These are phyloP conservation scores for Mortierella sp. DNA, from an alignment of 371 early-diverging fungal genomes.

Conservation along the genomic window DNA sequence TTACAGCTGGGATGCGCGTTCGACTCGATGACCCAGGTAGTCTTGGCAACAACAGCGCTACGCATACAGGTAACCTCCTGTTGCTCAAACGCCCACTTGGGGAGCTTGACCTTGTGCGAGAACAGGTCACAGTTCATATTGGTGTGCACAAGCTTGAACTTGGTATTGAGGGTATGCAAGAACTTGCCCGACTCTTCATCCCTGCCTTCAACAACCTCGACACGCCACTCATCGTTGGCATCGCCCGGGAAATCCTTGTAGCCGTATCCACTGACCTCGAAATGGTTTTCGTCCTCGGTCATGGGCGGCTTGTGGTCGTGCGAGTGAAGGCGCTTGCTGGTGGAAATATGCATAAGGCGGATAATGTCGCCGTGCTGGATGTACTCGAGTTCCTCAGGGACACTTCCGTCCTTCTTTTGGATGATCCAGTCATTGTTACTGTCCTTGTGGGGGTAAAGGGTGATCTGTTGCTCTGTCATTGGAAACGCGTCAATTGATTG, in stretches of 20 bases:
- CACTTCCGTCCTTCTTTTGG: slow-evolving; percentile 62
- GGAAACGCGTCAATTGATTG: background rate
- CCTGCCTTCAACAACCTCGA: slow-evolving; percentile 71
- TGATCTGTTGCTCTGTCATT: slow-evolving; percentile 88
- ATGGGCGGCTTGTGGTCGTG: slow-evolving; percentile 91
- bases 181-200: slow-evolving; percentile 62
- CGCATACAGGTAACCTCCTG: slow-evolving; percentile 93
- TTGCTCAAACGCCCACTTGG: slow-evolving; percentile 97
- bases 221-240: slow-evolving; percentile 81
- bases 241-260: slow-evolving; percentile 65
- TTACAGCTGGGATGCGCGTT: slow-evolving; percentile 62
- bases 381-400: slow-evolving; percentile 61
- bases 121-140: slow-evolving; percentile 82
- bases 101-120: slow-evolving; percentile 85
- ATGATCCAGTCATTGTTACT: slow-evolving; percentile 89
- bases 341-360: slow-evolving; percentile 81
- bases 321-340: slow-evolving; percentile 81
- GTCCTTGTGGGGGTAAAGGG: slow-evolving; percentile 90
- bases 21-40: slow-evolving; percentile 75
- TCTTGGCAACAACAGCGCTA: slow-evolving; percentile 72
- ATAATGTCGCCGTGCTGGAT: slow-evolving; percentile 77
- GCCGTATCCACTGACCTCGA: slow-evolving; percentile 84
- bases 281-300: slow-evolving; percentile 90
- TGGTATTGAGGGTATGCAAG: slow-evolving; percentile 73
- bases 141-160: slow-evolving; percentile 80